phyloP scores from a whole-genome alignment of 768 basidiomycete genomes.

The Fomitopsis pulvina region DNA sequence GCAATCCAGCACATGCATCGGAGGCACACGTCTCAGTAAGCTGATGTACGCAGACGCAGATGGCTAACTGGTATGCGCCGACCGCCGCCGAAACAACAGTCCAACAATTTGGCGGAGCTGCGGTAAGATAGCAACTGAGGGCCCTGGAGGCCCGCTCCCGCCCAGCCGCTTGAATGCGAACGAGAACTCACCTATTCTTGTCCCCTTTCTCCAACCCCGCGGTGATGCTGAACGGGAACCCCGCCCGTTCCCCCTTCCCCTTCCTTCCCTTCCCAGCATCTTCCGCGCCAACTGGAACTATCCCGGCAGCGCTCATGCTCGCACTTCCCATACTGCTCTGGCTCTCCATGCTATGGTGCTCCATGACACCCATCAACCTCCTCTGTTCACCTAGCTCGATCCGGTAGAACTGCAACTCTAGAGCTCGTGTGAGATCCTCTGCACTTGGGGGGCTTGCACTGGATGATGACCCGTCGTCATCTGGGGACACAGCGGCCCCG shows the following conservation, averaged over 20 bases:
- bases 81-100: neutral
- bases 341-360: constrained; percentile 73
- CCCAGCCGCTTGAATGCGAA: neutral
- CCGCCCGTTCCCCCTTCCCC: constrained; percentile 2
- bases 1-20: too few species aligned
- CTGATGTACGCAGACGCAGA: too few species aligned
- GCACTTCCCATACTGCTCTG: constrained; percentile 13
- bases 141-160: neutral
- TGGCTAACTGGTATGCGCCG: neutral
- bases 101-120: neutral
- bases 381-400: constrained; percentile 91
- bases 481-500: neutral
- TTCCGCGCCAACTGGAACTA: neutral
- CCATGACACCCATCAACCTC: constrained; percentile 85
- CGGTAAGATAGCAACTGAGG: too few species aligned
- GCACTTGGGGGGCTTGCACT: constrained; percentile 27
- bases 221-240: constrained; percentile 87
- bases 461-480: neutral
- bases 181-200: constrained; percentile 70
- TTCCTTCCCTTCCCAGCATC: neutral
- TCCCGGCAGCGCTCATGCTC: neutral
- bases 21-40: too few species aligned
- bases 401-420: constrained; percentile 91
- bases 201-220: constrained; percentile 93
- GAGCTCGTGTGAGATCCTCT: constrained; percentile 60